These are phyloP conservation scores for Paraphoma chrysanthemicola DNA, from an alignment of 2,329 filamentous ascomycete genomes.

Conservation along the genomic window DNA sequence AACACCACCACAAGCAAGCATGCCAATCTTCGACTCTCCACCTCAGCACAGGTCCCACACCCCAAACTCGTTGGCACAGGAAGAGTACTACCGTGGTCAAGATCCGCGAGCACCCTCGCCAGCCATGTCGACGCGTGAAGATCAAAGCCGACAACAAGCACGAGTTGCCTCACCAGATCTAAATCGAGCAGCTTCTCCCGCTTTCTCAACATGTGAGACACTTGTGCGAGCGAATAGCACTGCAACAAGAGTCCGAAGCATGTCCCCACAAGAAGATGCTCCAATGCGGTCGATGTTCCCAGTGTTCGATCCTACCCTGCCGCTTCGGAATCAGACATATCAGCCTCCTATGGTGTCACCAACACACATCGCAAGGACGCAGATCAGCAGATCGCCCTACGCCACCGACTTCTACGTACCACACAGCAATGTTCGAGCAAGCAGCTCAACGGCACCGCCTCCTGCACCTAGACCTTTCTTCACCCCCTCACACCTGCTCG, in stretches of 20 bases:
- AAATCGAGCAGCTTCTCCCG: constrained; percentile 42
- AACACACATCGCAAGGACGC: constrained; percentile 66
- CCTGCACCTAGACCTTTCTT: constrained; percentile 44
- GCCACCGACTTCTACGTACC: constrained; percentile 57
- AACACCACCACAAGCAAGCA: constrained; percentile 29
- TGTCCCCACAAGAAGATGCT: constrained; percentile 42
- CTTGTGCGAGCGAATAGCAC: constrained; percentile 47
- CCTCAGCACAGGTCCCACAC: constrained; percentile 28
- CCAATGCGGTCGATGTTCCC: constrained; percentile 77
- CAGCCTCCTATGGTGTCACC: constrained; percentile 71
- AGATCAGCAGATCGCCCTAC: constrained; percentile 72
- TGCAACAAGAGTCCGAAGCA: constrained; percentile 33
- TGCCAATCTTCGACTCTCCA: constrained; percentile 30
- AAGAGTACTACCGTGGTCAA: constrained; percentile 26
- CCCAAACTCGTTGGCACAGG: constrained; percentile 19
- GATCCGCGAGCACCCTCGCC: constrained; percentile 31
- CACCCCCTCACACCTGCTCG: constrained; percentile 66
- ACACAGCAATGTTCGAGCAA: constrained; percentile 43
- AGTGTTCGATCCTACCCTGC: constrained; percentile 71
- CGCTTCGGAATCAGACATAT: constrained; percentile 73
- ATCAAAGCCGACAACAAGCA: constrained; percentile 14
- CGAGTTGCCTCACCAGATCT: constrained; percentile 35
- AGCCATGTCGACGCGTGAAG: constrained; percentile 18
- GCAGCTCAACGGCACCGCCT: constrained; percentile 25
- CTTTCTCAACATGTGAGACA: constrained; percentile 45